Percentiles rank a stretch among this genome's conserved stretches.
Evolutionary conservation across 805 yeast species (phyloP).

Genomic region (Saccharomycopsis malanga): DNA sequence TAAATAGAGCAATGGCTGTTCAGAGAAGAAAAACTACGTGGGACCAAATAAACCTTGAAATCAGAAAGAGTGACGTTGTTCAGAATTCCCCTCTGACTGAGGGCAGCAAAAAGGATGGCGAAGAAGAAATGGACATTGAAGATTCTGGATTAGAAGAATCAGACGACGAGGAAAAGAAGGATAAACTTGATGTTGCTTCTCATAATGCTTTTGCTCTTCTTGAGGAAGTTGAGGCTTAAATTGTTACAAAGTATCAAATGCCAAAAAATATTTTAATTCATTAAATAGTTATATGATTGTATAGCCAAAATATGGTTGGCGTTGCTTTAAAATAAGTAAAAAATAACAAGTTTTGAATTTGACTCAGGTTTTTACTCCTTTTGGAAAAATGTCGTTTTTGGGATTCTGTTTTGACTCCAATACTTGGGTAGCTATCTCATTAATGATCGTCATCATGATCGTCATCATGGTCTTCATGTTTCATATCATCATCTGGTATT

Average conservation of each 20-base stretch:
- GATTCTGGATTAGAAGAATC: slow-evolving; percentile 9
- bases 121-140: slow-evolving; percentile 9
- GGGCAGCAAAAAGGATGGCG: not conserved
- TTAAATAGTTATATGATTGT: no score
- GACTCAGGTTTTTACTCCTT: not conserved
- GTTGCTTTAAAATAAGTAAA: not conserved
- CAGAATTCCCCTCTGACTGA: not conserved
- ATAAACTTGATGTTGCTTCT: not conserved
- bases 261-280: not conserved
- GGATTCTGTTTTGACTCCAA: no score
- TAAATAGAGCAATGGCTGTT: slow-evolving; percentile 10
- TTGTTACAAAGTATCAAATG: not conserved
- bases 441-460: slow-evolving; percentile 1
- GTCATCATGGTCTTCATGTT: not conserved
- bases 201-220: slow-evolving; percentile 13
- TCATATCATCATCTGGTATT: not conserved
- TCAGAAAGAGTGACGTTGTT: not conserved
- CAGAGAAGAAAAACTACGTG: slow-evolving; percentile 18
- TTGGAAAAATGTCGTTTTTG: no score
- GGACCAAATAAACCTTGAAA: slow-evolving; percentile 19
- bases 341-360: no score
- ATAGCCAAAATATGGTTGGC: no score
- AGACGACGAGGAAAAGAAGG: slow-evolving; percentile 9
- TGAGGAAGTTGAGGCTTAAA: slow-evolving; percentile 20
- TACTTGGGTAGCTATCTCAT: not conserved